Percentiles rank a stretch among this genome's conserved stretches.
Conservation (phyloP, 2,329 filamentous ascomycete species). For the Graphilbum ipis-grandicollis region DNA sequence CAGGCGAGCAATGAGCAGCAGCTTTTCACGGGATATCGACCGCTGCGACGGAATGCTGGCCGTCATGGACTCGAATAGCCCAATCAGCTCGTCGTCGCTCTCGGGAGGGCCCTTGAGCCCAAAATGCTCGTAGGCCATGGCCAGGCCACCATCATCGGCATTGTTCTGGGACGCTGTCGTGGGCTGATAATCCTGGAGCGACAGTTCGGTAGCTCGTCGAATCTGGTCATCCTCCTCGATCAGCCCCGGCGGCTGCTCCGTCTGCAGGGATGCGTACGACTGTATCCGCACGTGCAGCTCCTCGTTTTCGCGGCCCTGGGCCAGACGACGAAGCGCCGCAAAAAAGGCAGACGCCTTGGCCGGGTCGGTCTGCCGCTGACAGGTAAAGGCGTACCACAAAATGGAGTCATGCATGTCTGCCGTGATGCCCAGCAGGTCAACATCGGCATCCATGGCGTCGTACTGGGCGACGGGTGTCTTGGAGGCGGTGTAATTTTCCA, state of each 20-base stretch:
- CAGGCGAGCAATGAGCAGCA: slow-evolving; percentile 13
- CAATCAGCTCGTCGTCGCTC: slow-evolving; percentile 9
- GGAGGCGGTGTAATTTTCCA: slow-evolving; percentile 5
- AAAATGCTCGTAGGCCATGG: slow-evolving; percentile 12
- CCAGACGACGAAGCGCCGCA: slow-evolving; percentile 8
- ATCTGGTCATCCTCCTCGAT: slow-evolving; percentile 8
- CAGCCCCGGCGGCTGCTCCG: slow-evolving; percentile 1
- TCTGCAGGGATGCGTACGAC: slow-evolving; percentile 7
- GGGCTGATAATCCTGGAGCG: slow-evolving; percentile 4
- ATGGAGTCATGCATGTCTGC: slow-evolving; percentile 11
- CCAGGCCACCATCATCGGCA: slow-evolving; percentile 3
- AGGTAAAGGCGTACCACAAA: slow-evolving; percentile 13
- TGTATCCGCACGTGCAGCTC: slow-evolving; percentile 8
- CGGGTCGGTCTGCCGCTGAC: slow-evolving; percentile 11
- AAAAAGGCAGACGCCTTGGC: slow-evolving; percentile 6
- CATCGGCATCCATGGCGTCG: slow-evolving; percentile 5
- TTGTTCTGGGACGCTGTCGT: background rate
- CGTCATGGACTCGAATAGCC: slow-evolving; percentile 10
- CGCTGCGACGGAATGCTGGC: slow-evolving; percentile 12
- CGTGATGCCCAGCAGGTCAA: slow-evolving; percentile 10
- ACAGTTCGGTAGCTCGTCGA: slow-evolving; percentile 8
- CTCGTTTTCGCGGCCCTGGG: slow-evolving; percentile 9
- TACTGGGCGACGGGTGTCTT: slow-evolving; percentile 1
- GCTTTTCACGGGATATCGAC: slow-evolving; percentile 11
- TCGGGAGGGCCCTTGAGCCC: slow-evolving; percentile 6